Evolutionary conservation across 768 basidiomycete species (phyloP).

Genomic region (Suillus sp.): DNA sequence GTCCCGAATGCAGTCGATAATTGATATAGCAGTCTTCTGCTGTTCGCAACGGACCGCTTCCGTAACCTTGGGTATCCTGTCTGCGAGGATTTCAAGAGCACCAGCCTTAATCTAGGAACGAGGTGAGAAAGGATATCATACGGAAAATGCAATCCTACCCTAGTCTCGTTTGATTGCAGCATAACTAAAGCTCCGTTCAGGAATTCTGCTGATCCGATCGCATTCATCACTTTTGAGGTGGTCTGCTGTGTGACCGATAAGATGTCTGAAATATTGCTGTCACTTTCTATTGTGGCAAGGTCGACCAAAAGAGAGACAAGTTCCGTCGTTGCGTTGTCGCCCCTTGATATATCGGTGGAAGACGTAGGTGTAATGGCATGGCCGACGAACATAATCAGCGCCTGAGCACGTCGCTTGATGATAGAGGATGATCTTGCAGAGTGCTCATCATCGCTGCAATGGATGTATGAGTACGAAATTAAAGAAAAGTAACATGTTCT

Average conservation of each 20-base stretch:
- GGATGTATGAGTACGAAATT: neutral
- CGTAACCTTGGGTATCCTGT: slow-evolving; percentile 64
- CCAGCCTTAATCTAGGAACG: slow-evolving; percentile 58
- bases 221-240: slow-evolving; percentile 54
- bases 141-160: slow-evolving; percentile 40
- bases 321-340: slow-evolving; percentile 36
- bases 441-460: slow-evolving; percentile 60
- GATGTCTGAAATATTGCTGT: slow-evolving; percentile 42
- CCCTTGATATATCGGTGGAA: neutral
- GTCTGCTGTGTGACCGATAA: slow-evolving; percentile 49
- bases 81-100: slow-evolving; percentile 69
- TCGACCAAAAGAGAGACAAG: slow-evolving; percentile 53
- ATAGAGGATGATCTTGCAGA: slow-evolving; percentile 44
- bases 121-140: slow-evolving; percentile 12
- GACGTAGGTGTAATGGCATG: slow-evolving; percentile 43
- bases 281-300: slow-evolving; percentile 44
- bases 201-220: slow-evolving; percentile 75
- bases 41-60: slow-evolving; percentile 54
- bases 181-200: slow-evolving; percentile 56
- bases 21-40: slow-evolving; percentile 50
- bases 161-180: slow-evolving; percentile 51
- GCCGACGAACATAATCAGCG: slow-evolving; percentile 67
- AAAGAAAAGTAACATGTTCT: neutral
- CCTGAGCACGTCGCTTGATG: slow-evolving; percentile 62
- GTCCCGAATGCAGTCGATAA: slow-evolving; percentile 51